These are phyloP conservation scores for Eucalyptus pumila DNA, from an alignment of 345 rosid genomes.

Conservation along the genomic window DNA sequence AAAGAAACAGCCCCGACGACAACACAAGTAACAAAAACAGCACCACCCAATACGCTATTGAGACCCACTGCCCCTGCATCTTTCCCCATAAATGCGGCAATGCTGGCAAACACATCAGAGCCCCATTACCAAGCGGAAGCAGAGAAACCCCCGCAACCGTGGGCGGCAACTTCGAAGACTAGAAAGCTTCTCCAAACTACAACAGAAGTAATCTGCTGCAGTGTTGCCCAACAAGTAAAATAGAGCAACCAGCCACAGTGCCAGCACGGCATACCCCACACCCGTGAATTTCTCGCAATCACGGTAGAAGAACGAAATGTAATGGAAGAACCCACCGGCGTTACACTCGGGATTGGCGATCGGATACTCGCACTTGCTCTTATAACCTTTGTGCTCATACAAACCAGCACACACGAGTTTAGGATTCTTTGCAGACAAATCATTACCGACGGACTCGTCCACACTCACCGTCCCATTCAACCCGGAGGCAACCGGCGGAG, in stretches of 20 bases:
- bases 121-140: conserved; percentile 92
- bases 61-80: conserved; percentile 78
- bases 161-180: conserved; percentile 55
- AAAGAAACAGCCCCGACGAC: conserved; percentile 77
- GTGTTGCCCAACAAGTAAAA: conserved; percentile 88
- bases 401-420: conserved; percentile 23
- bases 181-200: conserved; percentile 79
- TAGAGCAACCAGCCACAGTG: conserved; percentile 66
- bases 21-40: conserved; percentile 72
- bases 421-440: too few species aligned
- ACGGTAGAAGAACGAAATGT: conserved; percentile 67
- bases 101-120: conserved; percentile 89
- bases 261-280: conserved; percentile 39
- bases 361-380: conserved; percentile 13
- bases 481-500: too few species aligned
- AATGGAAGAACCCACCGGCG: conserved; percentile 58
- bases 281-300: conserved; percentile 31
- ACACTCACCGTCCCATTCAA: too few species aligned
- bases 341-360: too few species aligned
- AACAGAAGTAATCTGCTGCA: conserved; percentile 77
- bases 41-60: conserved; percentile 88
- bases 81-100: conserved; percentile 75
- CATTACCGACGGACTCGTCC: too few species aligned
- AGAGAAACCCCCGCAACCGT: conserved; percentile 77
- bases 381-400: conserved; percentile 23